Base-by-base conservation (phyloP, 495 filamentous ascomycete genomes). In the Aspergillus kassunensis region DNA sequence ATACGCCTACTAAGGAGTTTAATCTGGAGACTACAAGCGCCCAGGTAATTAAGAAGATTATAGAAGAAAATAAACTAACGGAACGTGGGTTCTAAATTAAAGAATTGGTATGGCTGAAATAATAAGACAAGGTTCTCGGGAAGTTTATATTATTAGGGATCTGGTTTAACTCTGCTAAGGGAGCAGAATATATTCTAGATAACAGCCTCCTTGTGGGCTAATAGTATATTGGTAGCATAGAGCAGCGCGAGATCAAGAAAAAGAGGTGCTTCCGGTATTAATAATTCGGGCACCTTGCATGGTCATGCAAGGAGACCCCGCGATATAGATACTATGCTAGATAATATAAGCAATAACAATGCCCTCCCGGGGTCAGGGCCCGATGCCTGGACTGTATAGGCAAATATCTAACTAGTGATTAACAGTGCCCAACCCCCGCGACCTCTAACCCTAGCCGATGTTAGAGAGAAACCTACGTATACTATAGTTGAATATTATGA, bases 231-330 rank as follows among this genome's bases (percentile, higher is more conserved):
- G 29, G 36, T 2, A 55, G 49, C 11, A 48, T 67, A 2, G 57
- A 63, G 41, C 44, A 29, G 1, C 51, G 53, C 13, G 24, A 58
- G 30, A 49, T 64, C 15, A 56, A 68, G 25, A n/a, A n/a, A n/a
- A n/a, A n/a, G 25, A 40, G 56, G 43, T 70, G 55, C 51, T 55
- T 56, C 35, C 53, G 58, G 6, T 70, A 57, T 49, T 41, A 68
- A 50, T 23, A 41, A 15, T 66, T 70, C 21, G 55, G 65, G 7
- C 58, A 70, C 34, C 37, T 66, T n/a, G 61, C 56, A 8, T 68
- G 60, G 63, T 54, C 56, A 37, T 70, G 61, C 43, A 64, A 65
- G 37, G 62, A 70, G 52, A 51, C 51, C 11, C 47, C 53, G 7
- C 48, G 55, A 44, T 68, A 52, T 29, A 57, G 67, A 18, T 54